These are phyloP conservation scores for Radiomyces spectabilis DNA, from an alignment of 192 early-diverging fungal genomes.

Conservation along the genomic window DNA sequence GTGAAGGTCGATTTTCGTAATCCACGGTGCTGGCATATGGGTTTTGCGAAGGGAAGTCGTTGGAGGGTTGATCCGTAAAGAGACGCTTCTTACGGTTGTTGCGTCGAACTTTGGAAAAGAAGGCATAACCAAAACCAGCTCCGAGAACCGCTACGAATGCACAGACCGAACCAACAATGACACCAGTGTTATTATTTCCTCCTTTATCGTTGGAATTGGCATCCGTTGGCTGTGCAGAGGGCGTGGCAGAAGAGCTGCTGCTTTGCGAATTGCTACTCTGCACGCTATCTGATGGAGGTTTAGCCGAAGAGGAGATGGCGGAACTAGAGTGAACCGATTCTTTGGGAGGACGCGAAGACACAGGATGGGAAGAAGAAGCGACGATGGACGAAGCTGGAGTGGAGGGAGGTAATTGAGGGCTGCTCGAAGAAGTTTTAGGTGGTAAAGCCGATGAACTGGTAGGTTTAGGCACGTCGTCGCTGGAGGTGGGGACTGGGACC, in stretches of 20 bases:
- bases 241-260: too few species aligned
- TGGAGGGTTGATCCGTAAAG: conserved; percentile 9
- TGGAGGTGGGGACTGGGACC: too few species aligned
- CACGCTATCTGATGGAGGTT: too few species aligned
- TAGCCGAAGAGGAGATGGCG: too few species aligned
- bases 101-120: conserved; percentile 27
- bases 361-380: neutral
- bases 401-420: neutral
- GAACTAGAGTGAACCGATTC: neutral
- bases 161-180: conserved; percentile 30
- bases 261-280: too few species aligned
- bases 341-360: neutral
- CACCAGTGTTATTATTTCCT: conserved; percentile 15
- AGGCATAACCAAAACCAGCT: conserved; percentile 31
- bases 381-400: neutral
- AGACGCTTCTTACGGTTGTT: conserved; percentile 17
- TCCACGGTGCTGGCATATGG: neutral
- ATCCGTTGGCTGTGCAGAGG: too few species aligned
- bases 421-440: neutral
- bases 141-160: conserved; percentile 25
- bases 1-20: neutral
- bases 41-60: neutral
- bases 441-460: neutral
- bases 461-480: too few species aligned
- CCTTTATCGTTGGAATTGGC: too few species aligned